phyloP scores from a whole-genome alignment of 2,329 filamentous ascomycete species.

The Nothopassalora personata region DNA sequence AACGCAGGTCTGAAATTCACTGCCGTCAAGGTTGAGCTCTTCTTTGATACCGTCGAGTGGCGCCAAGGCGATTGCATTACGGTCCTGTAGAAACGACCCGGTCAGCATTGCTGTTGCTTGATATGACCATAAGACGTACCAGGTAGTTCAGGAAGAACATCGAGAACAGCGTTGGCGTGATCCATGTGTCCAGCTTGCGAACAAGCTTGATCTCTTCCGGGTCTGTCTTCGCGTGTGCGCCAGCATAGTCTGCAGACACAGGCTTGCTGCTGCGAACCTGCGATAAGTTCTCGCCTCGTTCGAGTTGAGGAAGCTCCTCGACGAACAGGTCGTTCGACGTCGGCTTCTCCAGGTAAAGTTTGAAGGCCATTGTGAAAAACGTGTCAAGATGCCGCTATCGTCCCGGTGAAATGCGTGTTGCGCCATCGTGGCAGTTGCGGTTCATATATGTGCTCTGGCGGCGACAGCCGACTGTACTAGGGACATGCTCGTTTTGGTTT shows the following conservation, averaged over 20 bases:
- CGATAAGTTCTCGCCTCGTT: background rate
- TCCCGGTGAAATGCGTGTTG: background rate
- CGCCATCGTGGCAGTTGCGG: background rate
- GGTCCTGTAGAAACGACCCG: conserved; percentile 2
- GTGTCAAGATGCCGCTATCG: background rate
- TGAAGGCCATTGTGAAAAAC: background rate
- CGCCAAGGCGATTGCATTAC: conserved; percentile 16
- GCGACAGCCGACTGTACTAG: background rate
- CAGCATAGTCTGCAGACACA: conserved; percentile 24
- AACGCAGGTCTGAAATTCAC: conserved; percentile 17
- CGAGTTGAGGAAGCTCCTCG: background rate
- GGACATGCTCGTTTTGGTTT: background rate
- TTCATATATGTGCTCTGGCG: background rate
- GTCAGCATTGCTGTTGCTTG: background rate
- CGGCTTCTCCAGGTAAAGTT: background rate
- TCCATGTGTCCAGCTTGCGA: conserved; percentile 28
- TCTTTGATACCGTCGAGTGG: conserved; percentile 18
- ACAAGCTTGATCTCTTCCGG: conserved; percentile 28
- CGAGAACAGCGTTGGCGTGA: conserved; percentile 21
- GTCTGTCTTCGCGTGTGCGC: conserved; percentile 31
- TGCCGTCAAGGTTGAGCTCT: conserved; percentile 6
- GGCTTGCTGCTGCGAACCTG: background rate
- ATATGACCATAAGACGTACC: background rate
- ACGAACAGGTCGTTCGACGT: background rate
- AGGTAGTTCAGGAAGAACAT: background rate